phyloP scores from a whole-genome alignment of 192 early-diverging fungal genomes.

The Backusella parvicylindrica region DNA sequence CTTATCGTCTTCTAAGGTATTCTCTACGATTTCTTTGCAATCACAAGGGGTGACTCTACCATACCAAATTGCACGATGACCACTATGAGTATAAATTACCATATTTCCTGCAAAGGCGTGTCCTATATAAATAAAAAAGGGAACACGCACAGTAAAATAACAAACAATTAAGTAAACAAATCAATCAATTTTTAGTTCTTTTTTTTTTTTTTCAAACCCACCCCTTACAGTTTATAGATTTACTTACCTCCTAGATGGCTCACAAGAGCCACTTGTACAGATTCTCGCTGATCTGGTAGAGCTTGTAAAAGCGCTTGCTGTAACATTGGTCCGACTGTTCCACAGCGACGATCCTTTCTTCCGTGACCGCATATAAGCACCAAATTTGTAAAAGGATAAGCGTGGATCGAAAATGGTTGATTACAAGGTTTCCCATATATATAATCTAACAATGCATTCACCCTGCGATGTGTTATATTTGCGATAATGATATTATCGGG shows the following conservation, averaged over 20 bases:
- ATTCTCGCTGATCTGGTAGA: conserved; percentile 13
- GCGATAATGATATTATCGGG: conserved; percentile 46
- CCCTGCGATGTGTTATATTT: conserved; percentile 34
- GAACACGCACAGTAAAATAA: neutral
- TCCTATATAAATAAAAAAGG: conserved; percentile 18
- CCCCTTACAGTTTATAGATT: neutral
- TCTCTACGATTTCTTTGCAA: conserved; percentile 37
- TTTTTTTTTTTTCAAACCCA: neutral
- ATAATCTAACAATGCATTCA: conserved; percentile 37
- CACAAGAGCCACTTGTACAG: conserved; percentile 24
- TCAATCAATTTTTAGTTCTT: neutral
- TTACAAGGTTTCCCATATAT: conserved; percentile 21
- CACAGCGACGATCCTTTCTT: conserved; percentile 46
- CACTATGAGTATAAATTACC: conserved; percentile 39
- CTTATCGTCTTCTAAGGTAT: conserved; percentile 36
- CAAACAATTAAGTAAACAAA: neutral
- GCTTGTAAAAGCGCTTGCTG: conserved; percentile 27
- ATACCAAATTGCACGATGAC: conserved; percentile 45
- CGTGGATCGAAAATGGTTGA: conserved; percentile 23
- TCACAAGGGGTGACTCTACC: conserved; percentile 47
- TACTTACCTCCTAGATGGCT: conserved; percentile 46
- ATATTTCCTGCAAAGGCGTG: conserved; percentile 55
- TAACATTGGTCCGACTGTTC: conserved; percentile 42
- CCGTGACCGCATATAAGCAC: conserved; percentile 48
- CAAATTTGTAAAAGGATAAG: neutral